These are phyloP conservation scores for Tetrahymena thermophila DNA, from an alignment of 73 alveolate species.

Conservation along the genomic window DNA sequence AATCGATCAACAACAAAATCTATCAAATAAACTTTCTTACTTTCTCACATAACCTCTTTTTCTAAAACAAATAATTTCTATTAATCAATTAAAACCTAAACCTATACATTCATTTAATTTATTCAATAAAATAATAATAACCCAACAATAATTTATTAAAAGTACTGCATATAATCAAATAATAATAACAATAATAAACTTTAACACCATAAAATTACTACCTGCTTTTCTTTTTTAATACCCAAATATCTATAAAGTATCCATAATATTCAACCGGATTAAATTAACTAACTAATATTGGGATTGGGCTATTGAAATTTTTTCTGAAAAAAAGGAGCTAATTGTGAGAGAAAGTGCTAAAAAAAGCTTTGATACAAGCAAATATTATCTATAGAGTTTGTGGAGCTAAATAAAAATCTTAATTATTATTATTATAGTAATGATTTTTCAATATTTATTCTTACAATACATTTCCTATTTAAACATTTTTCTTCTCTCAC, in stretches of 20 bases:
- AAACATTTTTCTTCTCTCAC: background rate
- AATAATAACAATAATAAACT: no score
- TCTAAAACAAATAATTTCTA: background rate
- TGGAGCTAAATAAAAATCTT: background rate
- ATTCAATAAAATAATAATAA: background rate
- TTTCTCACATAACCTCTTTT: background rate
- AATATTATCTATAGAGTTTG: background rate
- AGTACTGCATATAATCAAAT: background rate
- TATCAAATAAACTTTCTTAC: background rate
- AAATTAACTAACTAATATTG: background rate
- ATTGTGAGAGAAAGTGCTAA: background rate
- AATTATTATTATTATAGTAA: background rate
- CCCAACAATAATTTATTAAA: background rate
- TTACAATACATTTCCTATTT: background rate
- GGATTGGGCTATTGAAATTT: background rate
- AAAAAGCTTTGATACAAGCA: background rate
- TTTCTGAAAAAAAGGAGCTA: background rate
- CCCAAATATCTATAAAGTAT: background rate
- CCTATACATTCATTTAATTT: background rate
- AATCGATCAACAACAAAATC: background rate
- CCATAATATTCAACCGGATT: no score
- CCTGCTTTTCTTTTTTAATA: background rate
- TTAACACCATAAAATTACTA: background rate
- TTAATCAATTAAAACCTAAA: background rate
- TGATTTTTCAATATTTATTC: background rate